These are phyloP conservation scores for Grifola frondosa DNA, from an alignment of 1,284 basidiomycete species.

Conservation along the genomic window DNA sequence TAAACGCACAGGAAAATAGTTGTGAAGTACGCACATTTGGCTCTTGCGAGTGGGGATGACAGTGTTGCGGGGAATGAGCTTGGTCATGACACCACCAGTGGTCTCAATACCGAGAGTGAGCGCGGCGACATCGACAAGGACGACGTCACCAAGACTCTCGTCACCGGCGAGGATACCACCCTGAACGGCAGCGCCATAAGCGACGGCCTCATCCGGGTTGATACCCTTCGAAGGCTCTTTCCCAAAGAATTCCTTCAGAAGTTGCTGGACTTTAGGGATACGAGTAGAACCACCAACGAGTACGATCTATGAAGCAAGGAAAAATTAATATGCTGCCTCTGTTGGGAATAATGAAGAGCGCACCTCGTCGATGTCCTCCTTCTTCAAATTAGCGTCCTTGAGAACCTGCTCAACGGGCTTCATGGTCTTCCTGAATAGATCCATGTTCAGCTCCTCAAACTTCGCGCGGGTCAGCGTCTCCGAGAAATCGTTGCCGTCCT, in stretches of 20 bases:
- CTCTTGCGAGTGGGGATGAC: constrained; percentile 98
- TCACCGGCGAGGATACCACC: constrained; percentile 89
- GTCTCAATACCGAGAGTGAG: constrained; percentile 97
- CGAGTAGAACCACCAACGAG: constrained; percentile 98
- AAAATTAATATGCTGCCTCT: not conserved
- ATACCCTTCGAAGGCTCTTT: constrained; percentile 93
- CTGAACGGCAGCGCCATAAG: constrained; percentile 79
- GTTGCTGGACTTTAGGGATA: constrained; percentile 98
- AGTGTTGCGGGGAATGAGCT: constrained; percentile 95
- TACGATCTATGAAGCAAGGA: constrained; percentile 70
- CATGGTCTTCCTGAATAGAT: constrained; percentile 99
- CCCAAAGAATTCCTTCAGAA: constrained; percentile 92
- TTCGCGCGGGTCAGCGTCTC: constrained; percentile 97
- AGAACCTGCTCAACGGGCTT: constrained; percentile 99
- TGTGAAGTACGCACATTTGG: constrained; percentile 58
- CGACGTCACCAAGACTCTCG: constrained; percentile 80
- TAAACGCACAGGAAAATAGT: not conserved
- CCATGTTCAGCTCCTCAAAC: constrained; percentile 98
- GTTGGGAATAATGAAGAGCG: constrained; percentile 15
- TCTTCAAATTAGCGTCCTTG: constrained; percentile 97
- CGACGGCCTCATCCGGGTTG: constrained; percentile 78
- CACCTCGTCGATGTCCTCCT: constrained; percentile 94
- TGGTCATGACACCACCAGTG: constrained; percentile 97
- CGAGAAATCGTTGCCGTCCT: constrained; percentile 94
- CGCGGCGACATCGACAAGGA: constrained; percentile 95